Conservation (phyloP, 768 basidiomycete species). For the Gelatoporia subvermispora region DNA sequence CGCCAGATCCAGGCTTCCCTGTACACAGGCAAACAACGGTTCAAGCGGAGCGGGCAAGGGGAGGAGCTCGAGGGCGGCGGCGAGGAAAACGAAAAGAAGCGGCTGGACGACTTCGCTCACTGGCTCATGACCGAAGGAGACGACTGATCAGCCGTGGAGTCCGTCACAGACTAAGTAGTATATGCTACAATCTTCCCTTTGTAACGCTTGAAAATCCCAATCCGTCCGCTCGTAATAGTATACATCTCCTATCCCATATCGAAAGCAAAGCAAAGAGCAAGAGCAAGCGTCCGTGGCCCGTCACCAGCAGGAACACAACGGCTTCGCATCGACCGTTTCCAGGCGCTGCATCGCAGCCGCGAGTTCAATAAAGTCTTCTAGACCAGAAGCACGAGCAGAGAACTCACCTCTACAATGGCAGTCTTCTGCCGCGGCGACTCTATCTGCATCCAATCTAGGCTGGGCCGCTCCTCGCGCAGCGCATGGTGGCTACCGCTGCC, state of each 20-base stretch:
- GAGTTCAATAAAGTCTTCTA: neutral
- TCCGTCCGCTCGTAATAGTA: neutral
- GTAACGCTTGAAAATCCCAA: no score
- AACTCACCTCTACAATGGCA: conserved; percentile 69
- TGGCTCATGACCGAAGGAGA: conserved; percentile 86
- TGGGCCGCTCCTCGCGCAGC: conserved; percentile 25
- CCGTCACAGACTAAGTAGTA: conserved; percentile 10
- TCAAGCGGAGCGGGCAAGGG: conserved; percentile 65
- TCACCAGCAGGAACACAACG: conserved; percentile 61
- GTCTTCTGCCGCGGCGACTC: conserved; percentile 44
- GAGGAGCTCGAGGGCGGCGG: conserved; percentile 61
- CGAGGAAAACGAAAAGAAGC: conserved; percentile 74
- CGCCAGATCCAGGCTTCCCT: conserved; percentile 77
- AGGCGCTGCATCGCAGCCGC: conserved; percentile 47
- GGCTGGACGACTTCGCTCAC: conserved; percentile 81
- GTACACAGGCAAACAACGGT: conserved; percentile 78
- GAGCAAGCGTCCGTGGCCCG: neutral
- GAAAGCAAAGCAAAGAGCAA: conserved; percentile 9
- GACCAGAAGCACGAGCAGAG: neutral
- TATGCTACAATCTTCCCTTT: conserved; percentile 6
- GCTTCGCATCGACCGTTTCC: conserved; percentile 64
- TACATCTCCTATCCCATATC: conserved; percentile 5
- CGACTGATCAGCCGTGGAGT: conserved; percentile 22
- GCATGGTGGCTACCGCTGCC: conserved; percentile 27
- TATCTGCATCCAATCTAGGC: conserved; percentile 42